A percentile compares a stretch with the other conserved stretches of the same genome.
phyloP scores from a whole-genome alignment of 352 stramenopile genomes.

The Phytophthora uliginosa region DNA sequence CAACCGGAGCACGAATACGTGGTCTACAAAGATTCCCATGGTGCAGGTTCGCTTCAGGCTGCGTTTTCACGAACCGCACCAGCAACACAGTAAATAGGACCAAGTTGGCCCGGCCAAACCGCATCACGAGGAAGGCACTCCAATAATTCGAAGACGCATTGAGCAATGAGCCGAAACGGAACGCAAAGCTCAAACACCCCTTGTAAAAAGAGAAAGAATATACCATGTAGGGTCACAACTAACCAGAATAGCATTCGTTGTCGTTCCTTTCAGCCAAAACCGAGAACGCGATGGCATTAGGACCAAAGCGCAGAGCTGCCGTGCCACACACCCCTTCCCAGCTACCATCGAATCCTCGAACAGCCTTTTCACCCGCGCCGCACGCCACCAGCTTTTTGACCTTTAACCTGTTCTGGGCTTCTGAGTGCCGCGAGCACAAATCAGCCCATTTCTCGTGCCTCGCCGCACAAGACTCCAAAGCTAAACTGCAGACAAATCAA shows the following conservation, averaged over 20 bases:
- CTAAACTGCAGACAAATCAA: conserved; percentile 35
- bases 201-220: conserved; percentile 47
- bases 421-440: conserved; percentile 8
- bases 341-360: conserved; percentile 35
- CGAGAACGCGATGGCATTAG: conserved; percentile 26
- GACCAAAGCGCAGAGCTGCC: conserved; percentile 14
- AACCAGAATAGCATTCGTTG: conserved; percentile 52
- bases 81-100: conserved; percentile 1
- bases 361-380: conserved; percentile 33
- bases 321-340: conserved; percentile 19
- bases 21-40: conserved; percentile 68
- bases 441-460: conserved; percentile 13
- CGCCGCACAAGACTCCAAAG: conserved; percentile 25
- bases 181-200: conserved; percentile 22
- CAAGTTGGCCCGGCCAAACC: background rate
- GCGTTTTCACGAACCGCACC: conserved; percentile 27
- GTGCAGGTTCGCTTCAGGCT: conserved; percentile 23
- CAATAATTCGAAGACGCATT: background rate
- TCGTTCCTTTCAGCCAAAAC: conserved; percentile 49
- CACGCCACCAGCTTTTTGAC: conserved; percentile 31
- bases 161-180: background rate
- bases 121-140: background rate
- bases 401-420: conserved; percentile 32
- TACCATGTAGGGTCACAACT: conserved; percentile 60
- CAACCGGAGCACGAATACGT: conserved; percentile 77